These are phyloP conservation scores for Citeromyces matritensis DNA, from an alignment of 805 yeast genomes.

Conservation along the genomic window DNA sequence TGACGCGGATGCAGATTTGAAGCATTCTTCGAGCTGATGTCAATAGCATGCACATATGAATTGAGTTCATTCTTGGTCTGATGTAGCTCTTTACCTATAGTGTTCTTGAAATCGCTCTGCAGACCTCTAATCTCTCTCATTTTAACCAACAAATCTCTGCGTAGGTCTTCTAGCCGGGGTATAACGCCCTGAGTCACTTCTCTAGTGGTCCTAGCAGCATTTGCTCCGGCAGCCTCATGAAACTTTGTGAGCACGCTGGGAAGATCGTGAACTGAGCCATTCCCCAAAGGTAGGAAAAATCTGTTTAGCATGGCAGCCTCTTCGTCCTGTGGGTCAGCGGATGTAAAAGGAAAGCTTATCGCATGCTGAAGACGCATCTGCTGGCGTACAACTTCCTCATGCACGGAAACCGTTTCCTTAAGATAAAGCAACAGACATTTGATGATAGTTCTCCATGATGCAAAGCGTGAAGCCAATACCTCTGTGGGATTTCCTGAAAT, in stretches of 20 bases:
- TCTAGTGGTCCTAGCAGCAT: slow-evolving; percentile 41
- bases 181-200: slow-evolving; percentile 47
- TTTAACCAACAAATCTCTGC: slow-evolving; percentile 66
- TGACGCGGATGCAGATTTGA: slow-evolving; percentile 31
- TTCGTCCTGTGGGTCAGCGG: slow-evolving; percentile 13
- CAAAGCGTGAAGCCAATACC: slow-evolving; percentile 66
- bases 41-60: slow-evolving; percentile 46
- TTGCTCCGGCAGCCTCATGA: slow-evolving; percentile 42
- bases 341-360: slow-evolving; percentile 35
- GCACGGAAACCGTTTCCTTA: slow-evolving; percentile 67
- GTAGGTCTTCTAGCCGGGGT: slow-evolving; percentile 52
- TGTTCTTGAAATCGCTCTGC: slow-evolving; percentile 73
- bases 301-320: slow-evolving; percentile 17
- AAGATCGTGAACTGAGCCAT: slow-evolving; percentile 70
- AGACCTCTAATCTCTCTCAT: slow-evolving; percentile 77
- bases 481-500: slow-evolving; percentile 71
- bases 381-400: slow-evolving; percentile 79
- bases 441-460: slow-evolving; percentile 75
- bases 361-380: slow-evolving; percentile 73
- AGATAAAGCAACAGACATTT: slow-evolving; percentile 63
- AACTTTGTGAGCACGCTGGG: slow-evolving; percentile 44
- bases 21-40: slow-evolving; percentile 36
- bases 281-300: slow-evolving; percentile 65
- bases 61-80: slow-evolving; percentile 44
- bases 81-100: slow-evolving; percentile 52